Evolutionary conservation across 202 grass and related monocot genomes (phyloP), one percentile per base, ranked within the genome.

Genomic region (Schoenoplectus triqueter): DNA sequence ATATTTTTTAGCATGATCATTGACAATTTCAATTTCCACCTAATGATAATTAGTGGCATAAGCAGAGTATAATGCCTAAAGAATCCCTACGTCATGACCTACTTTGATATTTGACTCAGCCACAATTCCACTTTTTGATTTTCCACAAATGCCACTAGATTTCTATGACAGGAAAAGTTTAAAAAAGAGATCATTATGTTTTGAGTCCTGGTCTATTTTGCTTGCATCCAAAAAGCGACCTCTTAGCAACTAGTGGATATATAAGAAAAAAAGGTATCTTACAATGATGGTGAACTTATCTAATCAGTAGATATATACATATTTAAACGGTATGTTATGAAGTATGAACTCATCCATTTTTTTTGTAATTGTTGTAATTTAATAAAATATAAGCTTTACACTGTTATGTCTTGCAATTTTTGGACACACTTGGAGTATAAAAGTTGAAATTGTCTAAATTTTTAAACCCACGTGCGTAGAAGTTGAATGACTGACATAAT

Each of bases 201-300:
- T 57, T 77, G 0, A 55, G 54, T 0, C 72, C 1, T 55, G 19
- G 13, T 5, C 6, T 56, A 10, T 55, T 51, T 57, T 14, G 31
- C 31, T 77, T 77, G 20, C 21, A 40, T 57, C 50, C 73, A 41
- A 77, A 71, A 77, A 57, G 51, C 21, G 11, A 77, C 72, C 15
- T 56, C 31, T 39, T 77, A 77, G 73, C 73, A 77, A 77, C 51
- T 57, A 77, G 73, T 77, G 21, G 73, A 55, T 77, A 56, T 54
- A 41, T 40, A 77, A 40, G 20, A 14, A 56, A 6, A 51, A 56
- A 1, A 55, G 0, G 31, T 10, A 19, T 45, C 69, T 21, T 50
- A 20, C 49, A 75, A 54, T 75, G 5, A 6, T 56, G 18, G 71
- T 22, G 72, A 15, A 55, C 72, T 76, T 76, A 76, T 76, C 72